Conservation (phyloP, 163 green algal genomes). For the Chloromonas sp. region DNA sequence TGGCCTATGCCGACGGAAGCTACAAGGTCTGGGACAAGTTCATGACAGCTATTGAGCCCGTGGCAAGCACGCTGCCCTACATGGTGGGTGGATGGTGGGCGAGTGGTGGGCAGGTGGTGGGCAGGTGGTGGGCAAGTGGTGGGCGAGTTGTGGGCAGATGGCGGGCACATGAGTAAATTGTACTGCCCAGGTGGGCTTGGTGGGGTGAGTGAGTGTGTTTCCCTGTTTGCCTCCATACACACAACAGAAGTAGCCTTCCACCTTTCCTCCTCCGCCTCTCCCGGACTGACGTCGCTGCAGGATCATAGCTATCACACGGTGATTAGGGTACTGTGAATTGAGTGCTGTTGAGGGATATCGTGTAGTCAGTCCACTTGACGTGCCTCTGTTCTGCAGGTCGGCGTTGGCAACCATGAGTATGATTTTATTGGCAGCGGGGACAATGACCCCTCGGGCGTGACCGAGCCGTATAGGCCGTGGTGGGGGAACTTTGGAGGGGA, state of each 20-base stretch:
- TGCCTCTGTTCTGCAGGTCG: slow-evolving; percentile 16
- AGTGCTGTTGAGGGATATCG: too few relatives aligned
- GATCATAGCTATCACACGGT: background rate
- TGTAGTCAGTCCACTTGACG: background rate
- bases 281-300: background rate
- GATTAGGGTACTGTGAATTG: background rate
- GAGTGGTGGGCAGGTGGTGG: too few relatives aligned
- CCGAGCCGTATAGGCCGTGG: slow-evolving; percentile 45
- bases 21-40: slow-evolving; percentile 62
- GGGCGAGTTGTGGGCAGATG: background rate
- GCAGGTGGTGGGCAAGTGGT: too few relatives aligned
- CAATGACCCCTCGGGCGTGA: slow-evolving; percentile 47
- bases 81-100: slow-evolving; percentile 31
- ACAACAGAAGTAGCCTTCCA: background rate
- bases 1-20: slow-evolving; percentile 55
- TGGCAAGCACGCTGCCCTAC: slow-evolving; percentile 47
- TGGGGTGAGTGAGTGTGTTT: background rate
- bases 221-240: background rate
- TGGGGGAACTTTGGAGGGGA: slow-evolving; percentile 71
- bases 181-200: too few relatives aligned
- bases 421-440: slow-evolving; percentile 23
- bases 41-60: slow-evolving; percentile 56
- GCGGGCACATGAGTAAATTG: too few relatives aligned
- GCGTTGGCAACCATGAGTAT: slow-evolving; percentile 47
- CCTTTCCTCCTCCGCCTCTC: too few relatives aligned